These are phyloP conservation scores for Kodamaea sp. DNA, from an alignment of 1,139 yeast genomes.

Conservation along the genomic window DNA sequence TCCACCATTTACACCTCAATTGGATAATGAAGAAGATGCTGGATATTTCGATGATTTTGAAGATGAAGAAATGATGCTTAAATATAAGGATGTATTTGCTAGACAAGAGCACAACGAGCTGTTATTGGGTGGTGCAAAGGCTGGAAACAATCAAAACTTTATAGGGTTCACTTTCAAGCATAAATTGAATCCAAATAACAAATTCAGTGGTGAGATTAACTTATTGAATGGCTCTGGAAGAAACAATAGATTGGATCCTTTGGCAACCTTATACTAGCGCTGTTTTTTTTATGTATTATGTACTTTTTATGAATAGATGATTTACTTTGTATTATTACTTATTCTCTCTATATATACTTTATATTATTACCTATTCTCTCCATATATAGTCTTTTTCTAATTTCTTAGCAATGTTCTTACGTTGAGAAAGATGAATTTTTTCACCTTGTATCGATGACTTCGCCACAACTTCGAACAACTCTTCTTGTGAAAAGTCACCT, in stretches of 20 bases:
- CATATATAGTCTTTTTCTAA: constrained; percentile 56
- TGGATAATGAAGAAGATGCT: constrained; percentile 96
- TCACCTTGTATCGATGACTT: constrained; percentile 46
- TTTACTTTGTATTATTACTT: background rate
- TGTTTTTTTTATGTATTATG: constrained; percentile 2
- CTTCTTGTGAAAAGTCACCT: constrained; percentile 62
- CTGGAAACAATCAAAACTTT: constrained; percentile 47
- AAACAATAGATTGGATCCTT: constrained; percentile 36
- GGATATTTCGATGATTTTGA: constrained; percentile 98
- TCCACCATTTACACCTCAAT: constrained; percentile 96
- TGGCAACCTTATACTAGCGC: constrained; percentile 45
- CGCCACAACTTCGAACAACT: constrained; percentile 49
- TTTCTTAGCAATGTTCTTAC: constrained; percentile 46
- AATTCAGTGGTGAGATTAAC: constrained; percentile 43
- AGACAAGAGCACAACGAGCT: constrained; percentile 83
- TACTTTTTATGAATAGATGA: constrained; percentile 2
- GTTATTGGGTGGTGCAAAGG: constrained; percentile 56
- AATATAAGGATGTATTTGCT: constrained; percentile 93
- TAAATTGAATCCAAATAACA: constrained; percentile 61
- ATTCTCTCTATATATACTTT: background rate
- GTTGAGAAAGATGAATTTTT: constrained; percentile 38
- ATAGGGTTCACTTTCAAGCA: constrained; percentile 97
- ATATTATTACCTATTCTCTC: constrained; percentile 26
- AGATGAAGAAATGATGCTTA: constrained; percentile 95
- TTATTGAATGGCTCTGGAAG: constrained; percentile 27